These are phyloP conservation scores for Tolypocladium tropicale DNA, from an alignment of 2,329 filamentous ascomycete genomes.

Conservation along the genomic window DNA sequence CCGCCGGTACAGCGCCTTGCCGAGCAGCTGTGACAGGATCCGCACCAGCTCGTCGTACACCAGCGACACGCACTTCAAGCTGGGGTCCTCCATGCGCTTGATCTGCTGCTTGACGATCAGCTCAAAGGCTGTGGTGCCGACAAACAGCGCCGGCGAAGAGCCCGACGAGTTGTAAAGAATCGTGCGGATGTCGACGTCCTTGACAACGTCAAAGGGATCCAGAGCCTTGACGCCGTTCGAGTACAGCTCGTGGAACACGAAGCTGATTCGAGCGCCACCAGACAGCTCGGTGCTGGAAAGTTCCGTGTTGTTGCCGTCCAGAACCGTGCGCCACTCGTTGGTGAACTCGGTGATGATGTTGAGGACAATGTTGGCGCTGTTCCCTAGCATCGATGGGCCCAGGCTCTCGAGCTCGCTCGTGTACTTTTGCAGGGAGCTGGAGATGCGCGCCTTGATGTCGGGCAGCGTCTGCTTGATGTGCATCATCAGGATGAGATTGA, in stretches of 20 bases:
- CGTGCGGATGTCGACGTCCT: conserved; percentile 94
- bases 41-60: conserved; percentile 97
- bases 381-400: conserved; percentile 90
- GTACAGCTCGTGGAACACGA: conserved; percentile 98
- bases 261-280: conserved; percentile 94
- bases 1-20: conserved; percentile 80
- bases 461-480: conserved; percentile 99
- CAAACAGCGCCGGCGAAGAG: conserved; percentile 90
- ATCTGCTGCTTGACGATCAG: conserved; percentile 98
- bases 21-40: conserved; percentile 81
- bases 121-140: conserved; percentile 96
- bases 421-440: conserved; percentile 91
- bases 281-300: conserved; percentile 90
- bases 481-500: conserved; percentile 99
- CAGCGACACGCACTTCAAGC: conserved; percentile 91
- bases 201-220: conserved; percentile 94
- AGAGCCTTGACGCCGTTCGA: conserved; percentile 95
- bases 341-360: conserved; percentile 99
- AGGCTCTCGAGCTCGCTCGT: conserved; percentile 68
- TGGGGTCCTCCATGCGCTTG: conserved; percentile 89
- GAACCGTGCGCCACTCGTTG: conserved; percentile 90
- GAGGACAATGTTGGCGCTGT: conserved; percentile 90
- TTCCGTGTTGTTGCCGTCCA: conserved; percentile 95
- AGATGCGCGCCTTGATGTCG: conserved; percentile 95
- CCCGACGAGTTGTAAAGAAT: conserved; percentile 99